Base-by-base conservation (phyloP, 495 filamentous ascomycete species). In the Choiromyces venosus region DNA sequence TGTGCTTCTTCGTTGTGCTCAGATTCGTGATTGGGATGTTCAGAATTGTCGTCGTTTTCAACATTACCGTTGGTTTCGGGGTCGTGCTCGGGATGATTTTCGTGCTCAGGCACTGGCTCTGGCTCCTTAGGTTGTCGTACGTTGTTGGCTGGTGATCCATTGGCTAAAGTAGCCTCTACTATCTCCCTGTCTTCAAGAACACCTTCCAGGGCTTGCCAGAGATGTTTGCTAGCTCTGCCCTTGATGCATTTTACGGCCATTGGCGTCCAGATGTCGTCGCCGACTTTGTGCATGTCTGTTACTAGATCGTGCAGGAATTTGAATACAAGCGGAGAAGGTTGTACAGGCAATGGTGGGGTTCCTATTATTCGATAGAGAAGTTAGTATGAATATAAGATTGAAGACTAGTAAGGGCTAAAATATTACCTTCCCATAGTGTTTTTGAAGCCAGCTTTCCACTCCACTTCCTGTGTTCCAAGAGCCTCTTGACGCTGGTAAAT, bases 191-290 rank as follows among this genome's bases (percentile, higher is more conserved):
- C 79, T 16, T 40, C 38, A 8, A 77, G 61, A n/a, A 77, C 75
- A 19, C 74, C 29, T 64, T 73, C 86, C 83, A 87, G 1, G 76
- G 71, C 67, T 78, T 77, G 38, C 79, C 82, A 46, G 3, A 91
- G 74, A 67, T 85, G 83, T 56, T 80, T 81, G 21, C 85, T 78
- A 18, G 92, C 78, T 40, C 82, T 71, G 12, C 73, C 71, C 83
- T 94, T 96, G 65, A 98, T 77, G 3, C 84, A 83, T 12, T 78
- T 76, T 0, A 93, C 87, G 0, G 91, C 91, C 4, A 85, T 86
- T 4, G 88, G 87, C 71, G 89, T 94, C 95, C 95, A 99, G 12
- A 98, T 81, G 78, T 98, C 95, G 40, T 84, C 83, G 0, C 95
- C 95, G 14, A 84, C 84, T 18, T 84, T 83, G 44, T 86, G 86